These are phyloP conservation scores for Diutina catenulata DNA, from an alignment of 1,139 yeast species.

Conservation along the genomic window DNA sequence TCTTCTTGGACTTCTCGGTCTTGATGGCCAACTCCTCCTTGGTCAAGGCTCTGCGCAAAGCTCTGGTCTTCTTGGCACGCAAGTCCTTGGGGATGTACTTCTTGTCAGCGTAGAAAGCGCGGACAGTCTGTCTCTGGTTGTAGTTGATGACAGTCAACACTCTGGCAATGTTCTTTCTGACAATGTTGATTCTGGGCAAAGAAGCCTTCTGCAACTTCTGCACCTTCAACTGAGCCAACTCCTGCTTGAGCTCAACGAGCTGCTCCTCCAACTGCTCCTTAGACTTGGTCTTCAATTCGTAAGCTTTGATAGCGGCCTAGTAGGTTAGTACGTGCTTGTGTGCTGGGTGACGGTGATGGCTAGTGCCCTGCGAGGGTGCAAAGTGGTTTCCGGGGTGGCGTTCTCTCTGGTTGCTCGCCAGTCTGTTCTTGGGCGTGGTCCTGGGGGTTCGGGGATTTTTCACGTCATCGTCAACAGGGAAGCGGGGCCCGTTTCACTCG, in stretches of 20 bases:
- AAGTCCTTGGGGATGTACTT: constrained; percentile 97
- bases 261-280: constrained; percentile 93
- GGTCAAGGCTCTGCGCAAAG: constrained; percentile 95
- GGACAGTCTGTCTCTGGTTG: constrained; percentile 92
- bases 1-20: constrained; percentile 89
- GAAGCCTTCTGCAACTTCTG: constrained; percentile 90
- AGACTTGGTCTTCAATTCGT: constrained; percentile 95
- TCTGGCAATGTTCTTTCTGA: constrained; percentile 97
- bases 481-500: not conserved
- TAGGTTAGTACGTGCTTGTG: constrained; percentile 14
- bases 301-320: constrained; percentile 87
- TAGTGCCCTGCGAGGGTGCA: not conserved
- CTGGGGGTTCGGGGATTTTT: too few relatives aligned
- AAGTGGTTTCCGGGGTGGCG: too few relatives aligned
- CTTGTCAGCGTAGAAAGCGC: constrained; percentile 93
- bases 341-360: too few relatives aligned
- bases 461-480: too few relatives aligned
- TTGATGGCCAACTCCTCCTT: constrained; percentile 69
- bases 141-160: constrained; percentile 95
- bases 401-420: too few relatives aligned
- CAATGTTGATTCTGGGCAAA: constrained; percentile 90
- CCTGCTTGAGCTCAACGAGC: constrained; percentile 94
- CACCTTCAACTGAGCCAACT: constrained; percentile 91
- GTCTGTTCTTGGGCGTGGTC: too few relatives aligned
- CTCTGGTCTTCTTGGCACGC: constrained; percentile 99